Evolutionary conservation across 805 yeast genomes (phyloP).

Genomic region (Spathaspora girioi): DNA sequence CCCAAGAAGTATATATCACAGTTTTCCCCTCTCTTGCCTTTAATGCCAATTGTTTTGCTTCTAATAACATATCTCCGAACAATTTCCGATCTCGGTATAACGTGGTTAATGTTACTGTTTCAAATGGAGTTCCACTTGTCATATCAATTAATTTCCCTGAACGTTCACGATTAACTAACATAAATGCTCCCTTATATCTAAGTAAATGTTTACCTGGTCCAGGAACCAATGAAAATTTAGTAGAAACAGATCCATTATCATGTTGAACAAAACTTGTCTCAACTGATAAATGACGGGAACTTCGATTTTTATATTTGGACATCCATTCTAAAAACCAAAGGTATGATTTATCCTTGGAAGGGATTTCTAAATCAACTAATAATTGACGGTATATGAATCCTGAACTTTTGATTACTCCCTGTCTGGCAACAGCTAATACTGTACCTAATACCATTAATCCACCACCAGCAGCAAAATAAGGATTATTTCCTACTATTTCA

Average conservation of each 20-base stretch:
- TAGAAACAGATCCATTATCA: constrained; percentile 85
- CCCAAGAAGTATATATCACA: constrained; percentile 91
- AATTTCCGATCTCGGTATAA: constrained; percentile 74
- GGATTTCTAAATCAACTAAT: constrained; percentile 88
- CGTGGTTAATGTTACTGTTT: constrained; percentile 92
- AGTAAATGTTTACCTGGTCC: constrained; percentile 96
- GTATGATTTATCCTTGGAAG: constrained; percentile 89
- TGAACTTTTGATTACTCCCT: constrained; percentile 60
- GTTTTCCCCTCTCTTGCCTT: constrained; percentile 88
- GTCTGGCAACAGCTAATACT: constrained; percentile 71
- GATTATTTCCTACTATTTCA: constrained; percentile 65
- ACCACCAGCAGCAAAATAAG: constrained; percentile 98
- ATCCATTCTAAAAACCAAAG: constrained; percentile 97
- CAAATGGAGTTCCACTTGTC: constrained; percentile 91
- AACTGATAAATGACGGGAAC: constrained; percentile 82
- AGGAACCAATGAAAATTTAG: constrained; percentile 88
- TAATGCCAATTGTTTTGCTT: constrained; percentile 82
- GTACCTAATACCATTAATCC: constrained; percentile 97
- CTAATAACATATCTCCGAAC: constrained; percentile 67
- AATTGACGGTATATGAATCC: constrained; percentile 74
- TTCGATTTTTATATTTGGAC: constrained; percentile 72
- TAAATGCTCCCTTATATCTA: constrained; percentile 79
- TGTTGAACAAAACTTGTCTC: constrained; percentile 85
- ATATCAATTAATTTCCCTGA: constrained; percentile 84
- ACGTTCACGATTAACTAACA: constrained; percentile 85